Percentiles rank a stretch among this genome's conserved stretches.
phyloP scores from a whole-genome alignment of 2,329 filamentous ascomycete species.

The Ophidiomyces ophidiicola region DNA sequence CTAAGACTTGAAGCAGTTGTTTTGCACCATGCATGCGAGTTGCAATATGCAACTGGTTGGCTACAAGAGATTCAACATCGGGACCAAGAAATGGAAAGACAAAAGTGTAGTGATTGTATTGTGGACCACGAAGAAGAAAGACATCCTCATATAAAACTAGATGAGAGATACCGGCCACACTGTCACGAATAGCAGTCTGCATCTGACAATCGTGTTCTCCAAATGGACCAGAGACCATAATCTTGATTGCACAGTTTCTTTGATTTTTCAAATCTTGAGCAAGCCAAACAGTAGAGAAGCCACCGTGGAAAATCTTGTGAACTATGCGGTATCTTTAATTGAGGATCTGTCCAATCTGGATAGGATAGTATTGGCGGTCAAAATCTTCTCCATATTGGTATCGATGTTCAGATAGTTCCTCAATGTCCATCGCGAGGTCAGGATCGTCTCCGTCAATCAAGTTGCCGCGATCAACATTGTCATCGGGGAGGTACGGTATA shows the following conservation, averaged over 20 bases:
- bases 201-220: conserved; percentile 12
- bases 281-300: conserved; percentile 5
- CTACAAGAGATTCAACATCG: conserved; percentile 1
- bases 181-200: conserved; percentile 7
- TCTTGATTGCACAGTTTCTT: conserved; percentile 12
- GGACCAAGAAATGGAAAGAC: conserved; percentile 21
- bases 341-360: conserved; percentile 3
- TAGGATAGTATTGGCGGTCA: conserved; percentile 2
- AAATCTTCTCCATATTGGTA: neutral
- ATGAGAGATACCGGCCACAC: conserved; percentile 12
- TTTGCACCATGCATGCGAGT: conserved; percentile 22
- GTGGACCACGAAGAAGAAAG: conserved; percentile 8
- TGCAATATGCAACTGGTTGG: conserved; percentile 10
- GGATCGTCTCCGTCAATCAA: neutral
- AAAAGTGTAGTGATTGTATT: conserved; percentile 12
- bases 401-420: neutral
- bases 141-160: conserved; percentile 9
- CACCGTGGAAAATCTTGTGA: conserved; percentile 1
- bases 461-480: neutral
- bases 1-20: conserved; percentile 21
- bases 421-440: conserved; percentile 1
- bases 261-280: conserved; percentile 8
- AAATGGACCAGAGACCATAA: conserved; percentile 3
- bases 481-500: neutral
- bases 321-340: conserved; percentile 4